Evolutionary conservation across 306 rosid species (phyloP), one percentile per base, ranked within the genome.

Genomic region (Albizia julibrissin): DNA sequence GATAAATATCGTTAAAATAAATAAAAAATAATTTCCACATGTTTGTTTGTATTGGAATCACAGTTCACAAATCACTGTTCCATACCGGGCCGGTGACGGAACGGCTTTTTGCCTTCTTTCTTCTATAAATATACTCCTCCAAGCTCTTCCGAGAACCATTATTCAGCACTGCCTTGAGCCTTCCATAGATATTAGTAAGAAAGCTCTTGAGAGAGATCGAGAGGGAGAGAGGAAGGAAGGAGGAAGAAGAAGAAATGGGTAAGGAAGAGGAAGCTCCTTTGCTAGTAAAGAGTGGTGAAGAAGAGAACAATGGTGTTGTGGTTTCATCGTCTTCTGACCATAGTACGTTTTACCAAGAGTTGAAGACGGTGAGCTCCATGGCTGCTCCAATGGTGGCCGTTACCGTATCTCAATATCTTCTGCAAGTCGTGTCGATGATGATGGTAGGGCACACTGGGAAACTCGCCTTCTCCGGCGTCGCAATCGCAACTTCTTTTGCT

Each of bases 371-470:
- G 3, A 67, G 87, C 0, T 71, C 78, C 78, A 82, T 89, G 84
- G 90, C 90, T 1, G 89, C 83, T 67, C 92, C 92, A 67, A 85
- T 89, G 92, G 89, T 75, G 54, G 86, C 49, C 15, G 90, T 85
- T 24, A 82, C 84, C 0, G 77, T 87, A 19, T 83, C 85, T 19
- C 90, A 85, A 65, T 85, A 65, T 49, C 84, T 87, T 75, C 74
- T 89, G 40, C 86, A 85, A 81, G 87, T 89, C 16, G 87, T 89
- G 44, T 82, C 90, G 1, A 37, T 87, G 11, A 83, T 87, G 80
- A 87, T 85, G 90, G 90, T 79, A 0, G 90, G 90, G 5, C 92
- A 89, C 59, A 83, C 80, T 18, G 90, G 85, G 0, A 27, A 80
- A 18, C 87, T 89, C 19, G 78, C 88, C 21, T 86, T 89, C 75